Conservation (phyloP, 768 basidiomycete species). For the Trametes punicea region DNA sequence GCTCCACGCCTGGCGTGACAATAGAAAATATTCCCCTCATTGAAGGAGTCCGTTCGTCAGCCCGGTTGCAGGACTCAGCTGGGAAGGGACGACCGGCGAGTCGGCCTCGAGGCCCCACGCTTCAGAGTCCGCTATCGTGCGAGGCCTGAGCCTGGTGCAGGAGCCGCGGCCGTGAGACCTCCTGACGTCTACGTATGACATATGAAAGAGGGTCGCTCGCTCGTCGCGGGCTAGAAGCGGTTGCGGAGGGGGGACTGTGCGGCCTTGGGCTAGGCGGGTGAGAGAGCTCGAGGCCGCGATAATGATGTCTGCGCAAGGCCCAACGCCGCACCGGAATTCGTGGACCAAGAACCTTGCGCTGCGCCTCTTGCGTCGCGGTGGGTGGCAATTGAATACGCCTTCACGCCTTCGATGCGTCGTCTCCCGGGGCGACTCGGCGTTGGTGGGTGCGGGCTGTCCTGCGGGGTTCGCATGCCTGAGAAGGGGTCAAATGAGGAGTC, state of each 20-base stretch:
- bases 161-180: background rate
- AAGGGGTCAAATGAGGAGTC: constrained; percentile 9
- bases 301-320: background rate
- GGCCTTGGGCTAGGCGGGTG: background rate
- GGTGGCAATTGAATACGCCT: background rate
- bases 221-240: constrained; percentile 7
- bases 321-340: background rate
- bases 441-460: background rate
- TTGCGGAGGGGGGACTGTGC: background rate
- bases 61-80: no score
- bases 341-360: background rate
- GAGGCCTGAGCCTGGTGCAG: background rate
- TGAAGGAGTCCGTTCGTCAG: no score
- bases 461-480: constrained; percentile 1
- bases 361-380: background rate
- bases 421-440: background rate
- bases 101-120: constrained; percentile 6
- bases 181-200: constrained; percentile 3
- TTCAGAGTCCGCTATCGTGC: constrained; percentile 5
- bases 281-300: background rate
- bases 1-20: no score
- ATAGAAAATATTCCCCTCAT: no score
- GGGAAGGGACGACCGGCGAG: background rate
- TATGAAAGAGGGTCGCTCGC: constrained; percentile 8
- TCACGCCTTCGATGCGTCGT: background rate